A percentile compares a stretch with the other conserved stretches of the same genome.
These are phyloP conservation scores for Graphiopsis chlorocephala DNA, from an alignment of 2,329 filamentous ascomycete species.

Conservation along the genomic window DNA sequence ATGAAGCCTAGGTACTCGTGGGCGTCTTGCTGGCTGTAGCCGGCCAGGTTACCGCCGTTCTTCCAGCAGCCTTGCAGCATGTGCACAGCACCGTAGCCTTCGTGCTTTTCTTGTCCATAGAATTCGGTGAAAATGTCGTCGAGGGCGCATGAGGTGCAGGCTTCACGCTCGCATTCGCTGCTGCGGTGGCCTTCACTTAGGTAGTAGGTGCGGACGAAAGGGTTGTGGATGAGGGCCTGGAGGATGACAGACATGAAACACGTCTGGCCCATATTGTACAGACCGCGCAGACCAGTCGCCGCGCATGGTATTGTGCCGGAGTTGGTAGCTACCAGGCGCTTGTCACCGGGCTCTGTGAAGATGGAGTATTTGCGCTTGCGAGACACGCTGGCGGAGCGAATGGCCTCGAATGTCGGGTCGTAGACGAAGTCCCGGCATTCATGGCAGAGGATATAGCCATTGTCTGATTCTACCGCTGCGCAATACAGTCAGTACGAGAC, in stretches of 20 bases:
- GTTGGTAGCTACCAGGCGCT: conserved; percentile 73
- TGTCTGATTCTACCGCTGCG: conserved; percentile 72
- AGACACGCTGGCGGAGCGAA: conserved; percentile 55
- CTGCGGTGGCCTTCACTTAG: conserved; percentile 84
- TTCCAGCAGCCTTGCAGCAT: conserved; percentile 90
- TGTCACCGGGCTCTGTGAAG: conserved; percentile 65
- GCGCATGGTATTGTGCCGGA: conserved; percentile 78
- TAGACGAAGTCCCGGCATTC: conserved; percentile 81
- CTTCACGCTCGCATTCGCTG: conserved; percentile 62
- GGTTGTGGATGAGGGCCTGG: conserved; percentile 91
- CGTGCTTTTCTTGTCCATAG: conserved; percentile 71
- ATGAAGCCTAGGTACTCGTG: conserved; percentile 97
- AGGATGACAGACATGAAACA: conserved; percentile 98
- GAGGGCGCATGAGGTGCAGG: conserved; percentile 60
- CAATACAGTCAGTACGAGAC: conserved; percentile 26
- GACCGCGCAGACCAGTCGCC: conserved; percentile 81
- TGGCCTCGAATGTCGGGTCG: conserved; percentile 75
- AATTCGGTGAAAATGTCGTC: conserved; percentile 64
- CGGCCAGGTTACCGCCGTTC: conserved; percentile 65
- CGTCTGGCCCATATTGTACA: conserved; percentile 97
- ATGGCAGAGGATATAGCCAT: conserved; percentile 73
- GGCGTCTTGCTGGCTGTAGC: conserved; percentile 92
- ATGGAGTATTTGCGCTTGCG: conserved; percentile 64
- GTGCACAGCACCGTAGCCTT: conserved; percentile 85
- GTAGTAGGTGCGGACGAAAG: conserved; percentile 86